phyloP scores from a whole-genome alignment of 257 asterid genomes.

The Osmanthus fragrans region DNA sequence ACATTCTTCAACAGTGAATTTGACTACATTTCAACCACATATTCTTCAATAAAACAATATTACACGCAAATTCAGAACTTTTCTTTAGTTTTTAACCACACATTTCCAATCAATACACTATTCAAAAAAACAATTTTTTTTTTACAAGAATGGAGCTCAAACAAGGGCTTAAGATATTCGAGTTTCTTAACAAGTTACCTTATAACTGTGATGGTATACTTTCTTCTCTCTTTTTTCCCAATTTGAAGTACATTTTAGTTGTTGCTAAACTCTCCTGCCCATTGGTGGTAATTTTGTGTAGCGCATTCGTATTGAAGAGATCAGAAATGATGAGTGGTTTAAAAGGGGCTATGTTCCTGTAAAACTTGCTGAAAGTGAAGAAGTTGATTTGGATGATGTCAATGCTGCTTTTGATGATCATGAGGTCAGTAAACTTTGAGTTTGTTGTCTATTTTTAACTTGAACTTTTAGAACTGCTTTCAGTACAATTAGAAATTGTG shows the following conservation, averaged over 20 bases:
- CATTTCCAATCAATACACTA: too few relatives aligned
- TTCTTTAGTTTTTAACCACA: too few relatives aligned
- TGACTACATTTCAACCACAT: too few relatives aligned
- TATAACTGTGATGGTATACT: slow-evolving; percentile 1
- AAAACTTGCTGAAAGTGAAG: slow-evolving; percentile 75
- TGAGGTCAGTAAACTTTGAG: slow-evolving; percentile 62
- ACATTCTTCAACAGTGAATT: too few relatives aligned
- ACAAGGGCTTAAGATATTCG: background rate
- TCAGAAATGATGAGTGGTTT: slow-evolving; percentile 94
- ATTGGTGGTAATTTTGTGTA: slow-evolving; percentile 40
- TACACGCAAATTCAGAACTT: too few relatives aligned
- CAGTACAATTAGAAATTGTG: background rate
- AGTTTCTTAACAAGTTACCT: background rate
- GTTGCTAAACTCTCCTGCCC: slow-evolving; percentile 17
- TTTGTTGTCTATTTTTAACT: slow-evolving; percentile 7
- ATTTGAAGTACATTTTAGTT: slow-evolving; percentile 7
- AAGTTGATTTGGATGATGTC: slow-evolving; percentile 85
- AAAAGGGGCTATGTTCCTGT: slow-evolving; percentile 72
- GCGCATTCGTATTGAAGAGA: slow-evolving; percentile 88
- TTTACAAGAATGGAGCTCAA: too few relatives aligned
- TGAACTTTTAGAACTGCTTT: background rate
- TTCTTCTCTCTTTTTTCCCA: slow-evolving; percentile 4
- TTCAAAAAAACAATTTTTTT: too few relatives aligned
- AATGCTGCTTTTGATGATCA: slow-evolving; percentile 97
- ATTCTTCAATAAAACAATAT: too few relatives aligned